Evolutionary conservation across 2,329 filamentous ascomycete species (phyloP), one percentile per base, ranked within the genome.

Genomic region (Sporothrix inflata): DNA sequence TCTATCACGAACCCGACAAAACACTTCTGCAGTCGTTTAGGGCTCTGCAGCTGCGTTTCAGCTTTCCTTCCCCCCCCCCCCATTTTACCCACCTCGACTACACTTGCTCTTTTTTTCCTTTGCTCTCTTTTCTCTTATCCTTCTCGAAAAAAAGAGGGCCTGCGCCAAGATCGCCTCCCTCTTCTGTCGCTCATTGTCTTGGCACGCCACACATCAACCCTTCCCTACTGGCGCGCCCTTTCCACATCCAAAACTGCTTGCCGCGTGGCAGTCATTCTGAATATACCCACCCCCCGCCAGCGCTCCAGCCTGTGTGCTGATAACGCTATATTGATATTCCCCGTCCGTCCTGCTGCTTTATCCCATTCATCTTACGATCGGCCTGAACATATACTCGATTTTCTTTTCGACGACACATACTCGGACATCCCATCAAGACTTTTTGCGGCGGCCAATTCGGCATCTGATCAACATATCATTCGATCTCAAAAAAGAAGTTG

Each of bases 41-140:
- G 38, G 24, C 70, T 68, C 47, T 67, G 49, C 38, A 67, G 61
- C 70, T 42, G 65, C 61, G 70, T 71, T 71, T 71, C 70, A 71
- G 49, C 45, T 71, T 45, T 11, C 61, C 19, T 49, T 11, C 45
- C 24, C 38, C 19, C 12, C 21, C 60, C 24, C 60, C n/a, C 21
- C 38, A 65, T 16, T 65, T 45, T 45, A 65, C 38, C 60, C 60
- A 45, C 21, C 60, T 65, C 60, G 60, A 65, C 60, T 65, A 45
- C 60, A 65, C 60, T 42, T 65, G 38, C 60, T 21, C 55, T 21
- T 8, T 61, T 57, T 9, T 19, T 24, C 21, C 19, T 57, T 30
- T 63, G 12, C 45, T 66, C 47, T 60, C 34, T 11, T 11, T 61
- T 30, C 21, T 70, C 24, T 42, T 70, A 63, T 42, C 69, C 70